These are phyloP conservation scores for Rhizoctonia solani DNA, from an alignment of 1,284 basidiomycete genomes.

Conservation along the genomic window DNA sequence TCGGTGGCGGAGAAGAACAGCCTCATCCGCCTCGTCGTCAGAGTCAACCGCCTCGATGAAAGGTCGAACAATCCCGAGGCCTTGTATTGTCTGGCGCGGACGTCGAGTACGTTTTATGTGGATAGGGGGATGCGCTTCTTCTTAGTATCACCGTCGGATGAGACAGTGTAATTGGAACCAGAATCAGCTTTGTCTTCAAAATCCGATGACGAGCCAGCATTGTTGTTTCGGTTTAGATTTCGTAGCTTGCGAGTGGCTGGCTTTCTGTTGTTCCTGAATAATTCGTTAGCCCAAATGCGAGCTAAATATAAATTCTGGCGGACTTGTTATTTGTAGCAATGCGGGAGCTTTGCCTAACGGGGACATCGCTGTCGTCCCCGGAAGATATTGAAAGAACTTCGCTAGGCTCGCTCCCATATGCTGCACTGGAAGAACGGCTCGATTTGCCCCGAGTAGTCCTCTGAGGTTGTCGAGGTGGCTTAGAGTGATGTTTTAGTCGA, in stretches of 20 bases:
- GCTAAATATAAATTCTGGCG: not conserved
- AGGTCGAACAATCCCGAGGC: slow-evolving; percentile 32
- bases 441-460: not conserved
- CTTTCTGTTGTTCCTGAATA: not conserved
- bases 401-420: not conserved
- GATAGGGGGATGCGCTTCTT: not conserved
- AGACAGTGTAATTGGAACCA: not conserved
- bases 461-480: not conserved
- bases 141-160: slow-evolving; percentile 5
- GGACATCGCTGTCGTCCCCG: not conserved
- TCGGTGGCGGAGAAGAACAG: slow-evolving; percentile 62
- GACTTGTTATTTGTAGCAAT: not conserved
- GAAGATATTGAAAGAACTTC: slow-evolving; percentile 8
- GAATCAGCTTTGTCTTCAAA: not conserved
- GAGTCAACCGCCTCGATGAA: slow-evolving; percentile 30
- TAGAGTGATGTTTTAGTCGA: not conserved
- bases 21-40: slow-evolving; percentile 61
- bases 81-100: slow-evolving; percentile 13
- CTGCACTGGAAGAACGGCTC: slow-evolving; percentile 4
- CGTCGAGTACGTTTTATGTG: slow-evolving; percentile 13
- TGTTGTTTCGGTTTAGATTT: slow-evolving; percentile 12
- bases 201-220: not conserved
- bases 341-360: slow-evolving; percentile 12
- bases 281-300: not conserved
- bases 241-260: not conserved